Evolutionary conservation across 768 basidiomycete genomes (phyloP), one percentile per base, ranked within the genome.

Genomic region (Xerocomus spinulosus): DNA sequence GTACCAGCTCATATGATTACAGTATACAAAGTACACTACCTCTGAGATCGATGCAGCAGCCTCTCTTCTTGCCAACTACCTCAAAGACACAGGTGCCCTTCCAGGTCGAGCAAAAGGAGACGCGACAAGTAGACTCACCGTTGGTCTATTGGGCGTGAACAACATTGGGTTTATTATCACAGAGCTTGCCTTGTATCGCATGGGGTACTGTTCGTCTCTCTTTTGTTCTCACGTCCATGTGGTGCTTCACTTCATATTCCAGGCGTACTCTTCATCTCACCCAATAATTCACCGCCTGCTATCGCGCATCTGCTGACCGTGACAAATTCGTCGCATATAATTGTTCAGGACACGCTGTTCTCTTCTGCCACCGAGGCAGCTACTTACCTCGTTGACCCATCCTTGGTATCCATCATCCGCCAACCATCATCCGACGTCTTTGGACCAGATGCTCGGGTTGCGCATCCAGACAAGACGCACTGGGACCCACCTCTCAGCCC

Each of bases 251-350:
- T 44, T 9, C 10, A 1, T 43, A 14, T 29, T 15, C 20, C 20
- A 66, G 52, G 53, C 10, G 60, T 66, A 0, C 68, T 71, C 39
- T 67, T 70, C 9, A 59, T 73, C 10, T 74, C 73, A 9, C 65
- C 71, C 7, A 69, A 73, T 50, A 79, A 78, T 59, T 77, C 76
- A 0, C 65, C 73, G 2, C 60, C 68, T 4, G 77, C 76, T 4
- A 68, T 74, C 20, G 74, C 75, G 0, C 71, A 77, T 51, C 66
- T 80, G 20, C 59, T 77, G 50, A 50, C 54, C 1, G 42, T 36
- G 33, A 66, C 64, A 3, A 46, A 53, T 28, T 46, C 56, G 12
- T 53, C 58, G 1, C 54, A 58, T 32, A 21, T 66, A 18, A 55
- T 66, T 12, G 61, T 61, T 20, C 62, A 64, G 36, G 49, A 64